phyloP scores from a whole-genome alignment of 495 filamentous ascomycete species.

The Copromyces sp. region DNA sequence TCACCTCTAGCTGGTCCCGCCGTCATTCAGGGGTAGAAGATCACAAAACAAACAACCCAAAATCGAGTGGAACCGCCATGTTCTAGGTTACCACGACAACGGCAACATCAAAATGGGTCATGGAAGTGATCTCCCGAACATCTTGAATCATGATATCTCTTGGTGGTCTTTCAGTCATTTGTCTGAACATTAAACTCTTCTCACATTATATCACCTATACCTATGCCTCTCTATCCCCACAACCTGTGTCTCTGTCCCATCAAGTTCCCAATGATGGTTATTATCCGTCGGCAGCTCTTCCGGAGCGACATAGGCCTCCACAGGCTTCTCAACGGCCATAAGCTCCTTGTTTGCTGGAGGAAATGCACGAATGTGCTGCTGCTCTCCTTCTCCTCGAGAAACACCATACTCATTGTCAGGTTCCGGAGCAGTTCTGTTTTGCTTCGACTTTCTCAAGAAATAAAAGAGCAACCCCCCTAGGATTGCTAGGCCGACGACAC shows the following conservation, averaged over 20 bases:
- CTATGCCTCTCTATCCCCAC: neutral
- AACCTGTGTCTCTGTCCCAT: neutral
- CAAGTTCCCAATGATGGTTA: neutral
- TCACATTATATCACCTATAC: neutral
- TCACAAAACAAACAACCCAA: neutral
- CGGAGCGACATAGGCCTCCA: neutral
- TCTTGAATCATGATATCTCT: neutral
- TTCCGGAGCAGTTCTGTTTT: neutral
- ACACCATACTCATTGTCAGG: neutral
- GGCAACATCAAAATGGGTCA: neutral
- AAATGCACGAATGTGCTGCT: neutral
- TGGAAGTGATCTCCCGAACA: neutral
- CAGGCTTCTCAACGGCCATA: neutral
- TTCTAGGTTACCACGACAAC: neutral
- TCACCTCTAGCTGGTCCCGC: neutral
- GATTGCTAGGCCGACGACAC: neutral
- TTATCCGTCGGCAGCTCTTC: neutral
- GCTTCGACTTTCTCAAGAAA: neutral
- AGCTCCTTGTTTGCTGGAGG: neutral
- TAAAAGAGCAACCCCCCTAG: neutral
- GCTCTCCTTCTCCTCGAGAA: neutral
- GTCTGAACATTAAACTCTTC: neutral
- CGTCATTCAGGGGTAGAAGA: neutral
- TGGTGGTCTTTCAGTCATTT: neutral
- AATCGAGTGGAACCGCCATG: neutral